Evolutionary conservation across 1,139 yeast species (phyloP), one percentile per base, ranked within the genome.

Genomic region (Pichia sorboxylosa): DNA sequence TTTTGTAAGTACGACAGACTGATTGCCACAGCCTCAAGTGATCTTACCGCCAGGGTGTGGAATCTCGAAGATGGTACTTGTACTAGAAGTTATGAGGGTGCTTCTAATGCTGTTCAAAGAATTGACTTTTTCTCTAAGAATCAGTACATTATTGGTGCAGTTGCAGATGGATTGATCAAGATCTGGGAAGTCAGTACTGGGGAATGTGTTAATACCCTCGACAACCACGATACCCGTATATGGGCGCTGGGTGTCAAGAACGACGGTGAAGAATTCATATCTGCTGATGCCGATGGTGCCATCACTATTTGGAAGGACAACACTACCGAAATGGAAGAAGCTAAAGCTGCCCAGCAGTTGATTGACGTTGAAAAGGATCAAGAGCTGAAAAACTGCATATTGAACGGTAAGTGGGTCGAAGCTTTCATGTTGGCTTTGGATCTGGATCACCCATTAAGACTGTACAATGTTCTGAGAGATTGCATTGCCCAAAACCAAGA

Each of bases 241-340:
- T 92, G 98, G 99, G 82, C 96, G 0, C 57, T 90, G 37, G 75
- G 76, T 32, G 63, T 69, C 1, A 64, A 70, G 40, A 61, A 69
- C 22, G 81, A 79, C 44, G 94, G 93, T 17, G 67, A 66, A 11
- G 66, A 67, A 34, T 66, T 90, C 38, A 70, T 83, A 1, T 73
- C 85, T 35, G 97, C 95, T 1, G 97, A 92, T 55, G 96, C 95
- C 1, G 97, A 90, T 55, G 95, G 97, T 33, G 79, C 83, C 29
- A 68, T 90, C 41, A 81, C 83, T 30, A 64, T 81, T 29, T 90
- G 98, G 98, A 63, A 64, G 35, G 98, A 90, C 56, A 76, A 79
- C 47, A 82, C 94, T 2, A 87, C 74, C 37, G 84, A 79, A 49
- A 64, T 66, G 33, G 55, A 58, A 31, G 67, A 64, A 34, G 64